Percentiles rank a stretch among this genome's conserved stretches.
Evolutionary conservation across 2,329 filamentous ascomycete species (phyloP).

Genomic region (Neonectria neomacrospora): DNA sequence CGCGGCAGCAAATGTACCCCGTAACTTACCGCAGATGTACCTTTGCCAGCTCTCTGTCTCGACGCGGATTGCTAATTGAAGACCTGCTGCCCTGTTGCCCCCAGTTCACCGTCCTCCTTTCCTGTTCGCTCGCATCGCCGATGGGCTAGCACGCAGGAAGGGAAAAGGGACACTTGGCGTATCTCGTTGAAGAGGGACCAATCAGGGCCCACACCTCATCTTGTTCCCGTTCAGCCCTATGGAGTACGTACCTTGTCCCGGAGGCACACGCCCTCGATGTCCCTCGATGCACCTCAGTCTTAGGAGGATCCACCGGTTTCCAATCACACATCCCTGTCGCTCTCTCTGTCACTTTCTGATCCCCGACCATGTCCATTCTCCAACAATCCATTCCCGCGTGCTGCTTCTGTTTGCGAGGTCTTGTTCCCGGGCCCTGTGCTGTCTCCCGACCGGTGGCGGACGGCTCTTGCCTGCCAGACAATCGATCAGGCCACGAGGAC

Average conservation of each 20-base stretch:
- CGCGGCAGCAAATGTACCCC: neutral
- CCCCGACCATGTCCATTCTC: conserved; percentile 9
- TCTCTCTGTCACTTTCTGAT: neutral
- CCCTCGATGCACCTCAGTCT: conserved; percentile 18
- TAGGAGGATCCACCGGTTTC: conserved; percentile 16
- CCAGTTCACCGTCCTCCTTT: neutral
- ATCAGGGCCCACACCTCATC: conserved; percentile 34
- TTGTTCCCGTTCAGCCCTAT: conserved; percentile 43
- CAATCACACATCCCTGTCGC: conserved; percentile 3
- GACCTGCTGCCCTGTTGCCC: neutral
- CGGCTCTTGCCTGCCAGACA: neutral
- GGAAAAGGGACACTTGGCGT: neutral
- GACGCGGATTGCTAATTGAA: neutral
- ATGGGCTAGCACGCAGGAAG: neutral
- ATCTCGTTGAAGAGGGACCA: conserved; percentile 21
- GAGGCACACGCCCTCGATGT: conserved; percentile 6
- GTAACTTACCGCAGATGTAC: neutral
- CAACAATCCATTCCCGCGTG: conserved; percentile 1
- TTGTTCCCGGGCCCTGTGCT: neutral
- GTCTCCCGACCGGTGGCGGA: neutral
- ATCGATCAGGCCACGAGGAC: neutral
- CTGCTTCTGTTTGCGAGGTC: neutral
- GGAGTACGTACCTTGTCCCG: conserved; percentile 12
- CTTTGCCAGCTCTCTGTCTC: neutral
- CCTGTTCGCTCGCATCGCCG: neutral